phyloP scores from a whole-genome alignment of 441 rosid species.

The Gossypium gossypioides region DNA sequence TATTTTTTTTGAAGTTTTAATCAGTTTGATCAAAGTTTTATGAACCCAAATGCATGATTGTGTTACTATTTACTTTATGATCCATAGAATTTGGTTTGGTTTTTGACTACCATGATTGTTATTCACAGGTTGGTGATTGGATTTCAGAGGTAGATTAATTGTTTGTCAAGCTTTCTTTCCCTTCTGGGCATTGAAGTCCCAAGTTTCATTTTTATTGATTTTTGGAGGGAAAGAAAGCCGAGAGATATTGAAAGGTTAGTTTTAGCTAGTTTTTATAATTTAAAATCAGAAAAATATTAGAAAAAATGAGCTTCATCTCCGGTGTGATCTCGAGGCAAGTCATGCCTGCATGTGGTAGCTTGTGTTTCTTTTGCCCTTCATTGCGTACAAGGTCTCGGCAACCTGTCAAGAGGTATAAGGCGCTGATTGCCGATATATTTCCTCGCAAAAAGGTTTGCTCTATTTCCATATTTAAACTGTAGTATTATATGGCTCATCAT shows the following conservation, averaged over 20 bases:
- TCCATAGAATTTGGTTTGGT: slow-evolving; percentile 3
- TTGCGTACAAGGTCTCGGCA: slow-evolving; percentile 88
- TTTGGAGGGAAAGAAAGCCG: slow-evolving; percentile 40
- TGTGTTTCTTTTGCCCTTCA: slow-evolving; percentile 87
- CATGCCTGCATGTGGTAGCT: slow-evolving; percentile 84
- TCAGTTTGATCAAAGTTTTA: background rate
- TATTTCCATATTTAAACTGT: background rate
- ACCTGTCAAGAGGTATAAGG: slow-evolving; percentile 97
- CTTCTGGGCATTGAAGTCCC: slow-evolving; percentile 46
- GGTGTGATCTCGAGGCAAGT: slow-evolving; percentile 83
- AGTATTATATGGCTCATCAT: background rate
- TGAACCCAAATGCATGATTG: background rate
- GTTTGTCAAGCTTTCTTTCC: slow-evolving; percentile 35
- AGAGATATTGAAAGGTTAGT: background rate
- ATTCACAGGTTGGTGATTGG: slow-evolving; percentile 29
- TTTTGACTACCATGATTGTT: slow-evolving; percentile 14
- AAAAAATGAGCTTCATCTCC: slow-evolving; percentile 52
- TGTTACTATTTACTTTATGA: background rate
- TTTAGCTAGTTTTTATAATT: background rate
- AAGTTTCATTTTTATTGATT: slow-evolving; percentile 25
- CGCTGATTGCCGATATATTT: slow-evolving; percentile 35
- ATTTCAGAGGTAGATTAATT: slow-evolving; percentile 18
- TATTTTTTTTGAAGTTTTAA: background rate
- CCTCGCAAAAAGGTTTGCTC: background rate
- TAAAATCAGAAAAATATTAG: background rate